These are phyloP conservation scores for Fragaria nilgerrensis DNA, from an alignment of 306 rosid genomes.

Conservation along the genomic window DNA sequence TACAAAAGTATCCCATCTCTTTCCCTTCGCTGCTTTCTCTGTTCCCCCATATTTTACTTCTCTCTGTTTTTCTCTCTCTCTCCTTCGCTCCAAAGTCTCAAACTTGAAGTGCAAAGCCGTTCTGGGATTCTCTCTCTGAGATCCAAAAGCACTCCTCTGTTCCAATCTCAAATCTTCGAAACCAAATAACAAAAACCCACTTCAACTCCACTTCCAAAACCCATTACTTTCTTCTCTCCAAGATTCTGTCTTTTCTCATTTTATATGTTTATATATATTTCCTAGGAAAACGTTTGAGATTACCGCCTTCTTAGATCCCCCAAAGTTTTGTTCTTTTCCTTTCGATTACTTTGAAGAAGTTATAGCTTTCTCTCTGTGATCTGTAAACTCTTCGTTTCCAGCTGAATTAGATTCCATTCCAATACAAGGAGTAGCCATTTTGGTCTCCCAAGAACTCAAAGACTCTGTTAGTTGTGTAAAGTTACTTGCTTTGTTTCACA, in stretches of 20 bases:
- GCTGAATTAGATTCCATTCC: constrained; percentile 39
- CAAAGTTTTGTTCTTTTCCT: constrained; percentile 27
- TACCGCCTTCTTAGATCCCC: constrained; percentile 49
- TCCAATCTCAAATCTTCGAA: constrained; percentile 22
- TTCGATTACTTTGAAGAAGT: constrained; percentile 23
- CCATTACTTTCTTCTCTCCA: constrained; percentile 6
- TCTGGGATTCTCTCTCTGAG: constrained; percentile 33
- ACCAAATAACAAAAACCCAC: constrained; percentile 16
- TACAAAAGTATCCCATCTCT: neutral
- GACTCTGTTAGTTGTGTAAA: constrained; percentile 15
- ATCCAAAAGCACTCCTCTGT: constrained; percentile 39
- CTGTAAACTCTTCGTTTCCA: constrained; percentile 38
- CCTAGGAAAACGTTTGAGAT: constrained; percentile 33
- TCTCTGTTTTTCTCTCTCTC: constrained; percentile 12
- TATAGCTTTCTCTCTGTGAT: constrained; percentile 37
- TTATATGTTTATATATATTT: neutral
- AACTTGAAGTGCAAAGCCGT: constrained; percentile 35
- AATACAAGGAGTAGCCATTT: constrained; percentile 20
- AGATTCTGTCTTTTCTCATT: neutral
- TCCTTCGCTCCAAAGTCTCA: constrained; percentile 27
- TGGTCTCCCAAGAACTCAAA: constrained; percentile 12
- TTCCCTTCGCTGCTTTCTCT: neutral
- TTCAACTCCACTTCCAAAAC: constrained; percentile 26
- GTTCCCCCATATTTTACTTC: constrained; percentile 6
- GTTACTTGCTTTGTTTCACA: constrained; percentile 18